Base-by-base conservation (phyloP, 2,329 filamentous ascomycete species). In the Diaporthe destruens region DNA sequence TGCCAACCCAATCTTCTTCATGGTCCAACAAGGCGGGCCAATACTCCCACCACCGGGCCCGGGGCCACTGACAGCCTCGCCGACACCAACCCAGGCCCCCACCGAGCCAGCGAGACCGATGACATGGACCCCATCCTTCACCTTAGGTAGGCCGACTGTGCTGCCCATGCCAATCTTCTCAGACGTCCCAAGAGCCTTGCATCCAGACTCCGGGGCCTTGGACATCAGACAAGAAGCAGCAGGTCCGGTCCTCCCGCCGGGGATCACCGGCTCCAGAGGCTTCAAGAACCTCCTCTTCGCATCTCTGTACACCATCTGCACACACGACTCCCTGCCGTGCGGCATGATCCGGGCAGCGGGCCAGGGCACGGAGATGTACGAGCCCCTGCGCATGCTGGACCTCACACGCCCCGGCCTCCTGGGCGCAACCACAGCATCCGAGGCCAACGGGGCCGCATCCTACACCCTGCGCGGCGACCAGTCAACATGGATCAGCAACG, bases 201-300 rank as follows among this genome's bases (percentile, higher is more conserved):
- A 39, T n/a, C 29, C 7, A 39, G 61, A 34, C n/a, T 9, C 44
- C 7, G 47, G n/a, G 16, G 14, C 5, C n/a, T 32, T 23, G 8
- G 47, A 53, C 0, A 14, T 9, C 4, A 53, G 61, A 36, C 61
- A 53, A 53, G 32, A 32, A 3, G 47, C 32, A 14, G n/a, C n/a
- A 14, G 61, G 29, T n/a, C 47, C 61, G 0, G 44, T 66, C n/a
- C 32, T 66, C 8, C 61, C 61, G n/a, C 61, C 61, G n/a, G 47
- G 39, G 4, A 5, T 47, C 14, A 8, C 61, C 4, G 6, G 32
- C 32, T 20, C 61, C 6, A 32, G 61, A 12, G 61, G 61, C 61
- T 5, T 66, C 47, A 16, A 53, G 29, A 53, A 66, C 47, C 61
- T 66, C 8, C 61, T 66, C 61, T 66, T 66, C 47, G 61, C 61